Percentiles rank a stretch among this genome's conserved stretches.
Conservation (phyloP, 1,284 basidiomycete species). For the Rhodotorula sp. region DNA sequence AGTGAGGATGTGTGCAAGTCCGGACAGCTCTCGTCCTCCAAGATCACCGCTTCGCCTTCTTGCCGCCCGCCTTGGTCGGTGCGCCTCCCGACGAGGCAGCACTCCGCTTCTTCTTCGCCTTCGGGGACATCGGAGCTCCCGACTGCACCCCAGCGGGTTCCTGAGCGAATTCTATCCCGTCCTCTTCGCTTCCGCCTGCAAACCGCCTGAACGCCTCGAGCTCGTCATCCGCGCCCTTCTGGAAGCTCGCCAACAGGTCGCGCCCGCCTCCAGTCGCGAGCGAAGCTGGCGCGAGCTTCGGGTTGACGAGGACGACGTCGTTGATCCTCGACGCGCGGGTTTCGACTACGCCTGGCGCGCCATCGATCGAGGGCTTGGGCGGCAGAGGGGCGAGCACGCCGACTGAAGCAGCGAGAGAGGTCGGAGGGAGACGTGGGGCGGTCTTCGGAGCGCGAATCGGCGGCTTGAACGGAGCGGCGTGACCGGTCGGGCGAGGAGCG, state of each 20-base stretch:
- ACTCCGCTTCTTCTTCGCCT: background rate
- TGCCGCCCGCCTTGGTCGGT: background rate
- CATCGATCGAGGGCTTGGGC: background rate
- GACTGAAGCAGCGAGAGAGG: background rate
- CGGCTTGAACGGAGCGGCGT: background rate
- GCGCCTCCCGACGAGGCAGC: background rate
- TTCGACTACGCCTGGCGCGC: slow-evolving; percentile 17
- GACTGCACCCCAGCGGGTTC: too few species aligned
- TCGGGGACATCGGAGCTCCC: slow-evolving; percentile 5
- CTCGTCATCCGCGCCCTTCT: slow-evolving; percentile 14
- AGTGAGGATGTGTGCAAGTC: background rate
- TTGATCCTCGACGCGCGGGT: slow-evolving; percentile 23
- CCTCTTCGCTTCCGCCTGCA: background rate
- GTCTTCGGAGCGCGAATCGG: background rate
- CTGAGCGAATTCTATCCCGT: background rate
- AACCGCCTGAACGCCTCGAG: slow-evolving; percentile 7
- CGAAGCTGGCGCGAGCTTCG: background rate
- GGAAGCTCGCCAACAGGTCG: slow-evolving; percentile 25
- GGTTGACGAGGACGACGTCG: slow-evolving; percentile 34
- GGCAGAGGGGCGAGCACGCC: background rate
- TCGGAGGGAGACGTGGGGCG: background rate
- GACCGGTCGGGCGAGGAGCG: background rate
- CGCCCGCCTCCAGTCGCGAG: background rate
- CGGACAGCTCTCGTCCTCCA: background rate
- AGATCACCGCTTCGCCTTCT: slow-evolving; percentile 3